Evolutionary conservation across 805 yeast genomes (phyloP), one percentile per base, ranked within the genome.

Genomic region (Yarrowia sp.): DNA sequence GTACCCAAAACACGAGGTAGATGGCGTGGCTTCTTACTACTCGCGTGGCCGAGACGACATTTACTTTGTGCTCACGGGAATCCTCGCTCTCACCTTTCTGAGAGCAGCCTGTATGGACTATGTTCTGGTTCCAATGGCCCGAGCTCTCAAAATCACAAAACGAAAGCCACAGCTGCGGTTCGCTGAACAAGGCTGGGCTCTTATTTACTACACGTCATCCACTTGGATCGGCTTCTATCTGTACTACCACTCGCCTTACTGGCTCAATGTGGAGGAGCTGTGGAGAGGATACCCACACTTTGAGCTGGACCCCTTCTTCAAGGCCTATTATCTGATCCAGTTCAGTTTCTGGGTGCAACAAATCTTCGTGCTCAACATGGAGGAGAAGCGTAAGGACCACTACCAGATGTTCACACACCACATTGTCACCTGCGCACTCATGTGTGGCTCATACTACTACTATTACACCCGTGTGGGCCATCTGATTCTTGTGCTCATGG

Each of bases 351-450:
- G 96, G 96, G 71, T 90, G 67, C 90, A 89, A 70, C 96, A 90
- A 75, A 79, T 90, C 24, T 80, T 89, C 69, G 89, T 88, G 32
- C 79, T 92, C 66, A 85, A 90, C 75, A 76, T 91, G 61, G 98
- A 92, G 75, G 86, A 83, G 67, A 83, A 81, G 67, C 83, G 98
- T 67, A 90, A 90, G 73, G 98, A 92, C 73, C 86, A 89, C 73
- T 75, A 76, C 69, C 96, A 92, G 76, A 92, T 92, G 98, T 84
- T 91, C 71, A 77, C 86, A 51, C 98, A 92, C 74, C 98, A 92
- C 75, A 85, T 92, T 65, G 86, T 92, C 65, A 92, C 98, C 0
- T 81, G 86, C 70, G 70, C 79, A 22, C 80, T 92, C 64, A 81
- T 88, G 28, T 73, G 81, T 12, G 93, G 95, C 1, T 87, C 95